These are phyloP conservation scores for Lentinus tigrinus DNA, from an alignment of 768 basidiomycete species.

Conservation along the genomic window DNA sequence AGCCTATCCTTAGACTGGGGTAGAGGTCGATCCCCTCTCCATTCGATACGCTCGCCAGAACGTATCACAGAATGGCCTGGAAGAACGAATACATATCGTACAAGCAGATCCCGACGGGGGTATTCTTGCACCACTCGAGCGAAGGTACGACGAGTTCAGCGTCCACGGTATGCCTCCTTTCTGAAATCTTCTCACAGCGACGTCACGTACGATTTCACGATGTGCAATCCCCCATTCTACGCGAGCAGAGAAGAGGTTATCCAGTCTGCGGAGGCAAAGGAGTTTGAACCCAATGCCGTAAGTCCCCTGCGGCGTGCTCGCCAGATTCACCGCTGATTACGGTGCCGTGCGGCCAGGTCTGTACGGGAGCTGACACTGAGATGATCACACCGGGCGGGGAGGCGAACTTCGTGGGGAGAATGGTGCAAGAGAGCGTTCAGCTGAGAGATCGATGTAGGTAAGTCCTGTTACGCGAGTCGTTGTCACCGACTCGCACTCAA, in stretches of 20 bases:
- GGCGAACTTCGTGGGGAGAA: slow-evolving; percentile 66
- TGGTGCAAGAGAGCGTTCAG: slow-evolving; percentile 72
- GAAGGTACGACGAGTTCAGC: slow-evolving; percentile 5
- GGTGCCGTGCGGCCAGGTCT: slow-evolving; percentile 58
- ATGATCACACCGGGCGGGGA: slow-evolving; percentile 93
- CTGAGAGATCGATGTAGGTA: slow-evolving; percentile 59
- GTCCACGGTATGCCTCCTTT: too few species aligned
- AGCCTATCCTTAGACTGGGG: background rate
- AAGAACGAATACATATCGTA: slow-evolving; percentile 48
- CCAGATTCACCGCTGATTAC: background rate
- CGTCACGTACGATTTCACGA: slow-evolving; percentile 63
- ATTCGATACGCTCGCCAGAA: slow-evolving; percentile 54
- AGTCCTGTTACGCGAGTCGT: slow-evolving; percentile 13
- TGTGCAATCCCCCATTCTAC: slow-evolving; percentile 99
- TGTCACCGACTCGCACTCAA: background rate
- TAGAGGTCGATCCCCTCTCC: slow-evolving; percentile 75
- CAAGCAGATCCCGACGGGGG: slow-evolving; percentile 35
- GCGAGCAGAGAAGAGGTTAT: slow-evolving; percentile 66
- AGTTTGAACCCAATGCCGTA: slow-evolving; percentile 68
- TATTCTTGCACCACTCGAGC: slow-evolving; percentile 46
- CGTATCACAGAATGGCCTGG: slow-evolving; percentile 54
- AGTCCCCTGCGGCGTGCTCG: slow-evolving; percentile 12
- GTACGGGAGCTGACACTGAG: slow-evolving; percentile 83
- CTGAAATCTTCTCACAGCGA: background rate
- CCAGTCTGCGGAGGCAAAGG: slow-evolving; percentile 60